phyloP scores from a whole-genome alignment of 108 stramenopile genomes.

The Skeletonema costatum region DNA sequence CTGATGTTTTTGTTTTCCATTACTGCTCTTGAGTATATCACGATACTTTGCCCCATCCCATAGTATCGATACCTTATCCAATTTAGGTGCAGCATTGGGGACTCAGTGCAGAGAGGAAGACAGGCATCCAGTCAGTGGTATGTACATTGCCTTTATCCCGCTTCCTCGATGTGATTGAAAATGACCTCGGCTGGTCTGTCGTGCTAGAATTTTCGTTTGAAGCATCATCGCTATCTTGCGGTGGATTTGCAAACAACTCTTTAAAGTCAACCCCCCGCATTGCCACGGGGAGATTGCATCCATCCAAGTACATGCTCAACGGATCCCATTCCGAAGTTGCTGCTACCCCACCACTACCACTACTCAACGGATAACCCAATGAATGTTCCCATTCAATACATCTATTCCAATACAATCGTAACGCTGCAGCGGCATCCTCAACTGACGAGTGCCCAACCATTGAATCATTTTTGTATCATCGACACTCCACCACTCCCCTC shows the following conservation, averaged over 20 bases:
- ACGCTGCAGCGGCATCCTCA: constrained; percentile 56
- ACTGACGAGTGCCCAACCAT: constrained; percentile 50
- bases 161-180: constrained; percentile 35
- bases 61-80: constrained; percentile 23
- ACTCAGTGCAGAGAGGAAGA: constrained; percentile 32
- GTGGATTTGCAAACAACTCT: constrained; percentile 6
- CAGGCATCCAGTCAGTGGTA: constrained; percentile 44
- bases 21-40: constrained; percentile 13
- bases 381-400: constrained; percentile 39
- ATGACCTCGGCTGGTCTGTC: constrained; percentile 14
- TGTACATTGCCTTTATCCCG: constrained; percentile 1
- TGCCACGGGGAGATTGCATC: constrained; percentile 52
- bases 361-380: constrained; percentile 32
- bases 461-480: constrained; percentile 6
- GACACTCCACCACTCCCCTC: neutral
- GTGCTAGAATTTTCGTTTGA: no score
- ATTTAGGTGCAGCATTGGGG: constrained; percentile 17
- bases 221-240: neutral
- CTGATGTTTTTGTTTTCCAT: neutral
- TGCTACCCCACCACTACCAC: neutral
- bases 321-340: constrained; percentile 13
- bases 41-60: constrained; percentile 55
- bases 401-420: constrained; percentile 50
- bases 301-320: constrained; percentile 43
- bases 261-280: constrained; percentile 43